Base-by-base conservation (phyloP, 495 filamentous ascomycete genomes). In the Aspergillus cavernicola region DNA sequence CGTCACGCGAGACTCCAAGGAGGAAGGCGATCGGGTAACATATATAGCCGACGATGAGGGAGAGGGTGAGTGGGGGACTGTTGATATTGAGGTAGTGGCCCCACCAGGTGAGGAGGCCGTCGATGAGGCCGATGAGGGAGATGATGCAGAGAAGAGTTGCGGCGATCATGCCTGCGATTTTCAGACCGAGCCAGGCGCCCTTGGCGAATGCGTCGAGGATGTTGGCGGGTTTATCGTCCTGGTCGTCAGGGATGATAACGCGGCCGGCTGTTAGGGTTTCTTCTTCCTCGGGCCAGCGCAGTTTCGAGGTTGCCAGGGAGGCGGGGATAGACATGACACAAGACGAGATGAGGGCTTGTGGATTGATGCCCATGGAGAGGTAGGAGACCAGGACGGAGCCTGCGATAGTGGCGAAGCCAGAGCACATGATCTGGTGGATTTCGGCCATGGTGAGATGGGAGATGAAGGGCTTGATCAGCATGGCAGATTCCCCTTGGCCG, bases 271-370 rank as follows among this genome's bases (percentile, higher is more conserved):
- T 95, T 15, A 95, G 69, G 1, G 88, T 86, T 59, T 90, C 87
- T 66, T 95, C 87, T 13, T 85, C 86, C 66, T 96, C 91, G 3
- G 91, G 91, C 68, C 83, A 95, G 20, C 91, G 88, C 46, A 96
- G 77, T 68, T 95, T 95, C 37, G 87, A 92, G 26, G 89, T 80
- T 16, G 91, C 90, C 9, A 96, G 76, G 2, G 88, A 92, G 0
- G 90, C 89, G 0, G 91, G 91, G 55, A 96, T 96, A 42, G 84
- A 88, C 91, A 96, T 96, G 58, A 96, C 88, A 50, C 75, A 77
- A 33, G 86, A 86, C n/a, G 88, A 93, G 40, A 96, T 84, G n/a
- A 96, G 77, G 3, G 90, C 91, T 63, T 92, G 84, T 0, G 88
- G 74, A 65, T 86, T 91, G 47, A 95, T 75, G 28, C 90, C 90